A percentile compares a stretch with the other conserved stretches of the same genome.
These are phyloP conservation scores for Rutidosis leptorrhynchoides DNA, from an alignment of 129 eudicot species.

Conservation along the genomic window DNA sequence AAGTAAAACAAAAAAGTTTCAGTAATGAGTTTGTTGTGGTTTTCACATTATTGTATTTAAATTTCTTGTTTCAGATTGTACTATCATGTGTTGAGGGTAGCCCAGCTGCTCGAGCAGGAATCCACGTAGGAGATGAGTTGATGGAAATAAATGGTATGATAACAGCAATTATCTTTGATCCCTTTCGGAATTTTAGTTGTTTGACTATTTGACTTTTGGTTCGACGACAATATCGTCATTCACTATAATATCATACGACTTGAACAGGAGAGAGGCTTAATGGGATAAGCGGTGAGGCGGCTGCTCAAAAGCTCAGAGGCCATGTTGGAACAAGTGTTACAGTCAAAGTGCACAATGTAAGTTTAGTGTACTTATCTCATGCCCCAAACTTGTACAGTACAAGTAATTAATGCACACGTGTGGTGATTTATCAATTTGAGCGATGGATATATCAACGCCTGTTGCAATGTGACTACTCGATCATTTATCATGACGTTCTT, in stretches of 20 bases:
- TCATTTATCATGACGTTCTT: background rate
- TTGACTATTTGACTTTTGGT: slow-evolving; percentile 5
- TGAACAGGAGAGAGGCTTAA: slow-evolving; percentile 74
- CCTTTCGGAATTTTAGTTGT: background rate
- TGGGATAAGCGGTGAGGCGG: slow-evolving; percentile 85
- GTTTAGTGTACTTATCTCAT: background rate
- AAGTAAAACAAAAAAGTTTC: background rate
- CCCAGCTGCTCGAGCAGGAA: slow-evolving; percentile 99
- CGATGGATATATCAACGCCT: too few relatives aligned
- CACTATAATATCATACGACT: background rate
- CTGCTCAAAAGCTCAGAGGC: slow-evolving; percentile 97
- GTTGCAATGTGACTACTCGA: background rate
- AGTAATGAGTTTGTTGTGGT: background rate
- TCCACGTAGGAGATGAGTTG: slow-evolving; percentile 91
- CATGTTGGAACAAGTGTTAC: slow-evolving; percentile 84
- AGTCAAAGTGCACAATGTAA: slow-evolving; percentile 77
- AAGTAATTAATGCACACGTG: too few relatives aligned
- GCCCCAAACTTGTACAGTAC: too few relatives aligned
- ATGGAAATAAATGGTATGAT: slow-evolving; percentile 77
- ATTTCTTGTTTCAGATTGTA: slow-evolving; percentile 55
- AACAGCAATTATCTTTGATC: background rate
- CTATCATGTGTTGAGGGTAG: slow-evolving; percentile 83
- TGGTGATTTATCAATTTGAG: too few relatives aligned
- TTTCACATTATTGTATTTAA: background rate
- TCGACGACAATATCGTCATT: background rate